These are phyloP conservation scores for Avena atlantica DNA, from an alignment of 176 grass and related monocot genomes.

Conservation along the genomic window DNA sequence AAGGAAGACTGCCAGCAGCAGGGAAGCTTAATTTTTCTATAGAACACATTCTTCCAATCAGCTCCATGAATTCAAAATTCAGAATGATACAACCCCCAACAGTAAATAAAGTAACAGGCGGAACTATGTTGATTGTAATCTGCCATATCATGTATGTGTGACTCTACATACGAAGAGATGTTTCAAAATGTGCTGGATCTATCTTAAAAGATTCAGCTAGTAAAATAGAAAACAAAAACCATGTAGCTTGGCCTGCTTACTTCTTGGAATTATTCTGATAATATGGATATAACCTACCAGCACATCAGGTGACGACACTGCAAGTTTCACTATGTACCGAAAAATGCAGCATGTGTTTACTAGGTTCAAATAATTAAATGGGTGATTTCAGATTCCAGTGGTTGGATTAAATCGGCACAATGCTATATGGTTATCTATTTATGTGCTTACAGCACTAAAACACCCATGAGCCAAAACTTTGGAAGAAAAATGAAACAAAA, in stretches of 20 bases:
- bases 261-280: slow-evolving; percentile 12
- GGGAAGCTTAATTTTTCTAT: slow-evolving; percentile 30
- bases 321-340: slow-evolving; percentile 1
- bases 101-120: slow-evolving; percentile 10
- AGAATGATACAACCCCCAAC: not conserved
- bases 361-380: slow-evolving; percentile 28
- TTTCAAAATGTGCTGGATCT: slow-evolving; percentile 2
- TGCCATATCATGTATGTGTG: not conserved
- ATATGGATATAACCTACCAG: slow-evolving; percentile 27
- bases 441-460: slow-evolving; percentile 18
- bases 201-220: slow-evolving; percentile 14
- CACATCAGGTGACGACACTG: slow-evolving; percentile 16
- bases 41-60: slow-evolving; percentile 31
- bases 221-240: slow-evolving; percentile 20
- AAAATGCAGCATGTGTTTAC: not conserved
- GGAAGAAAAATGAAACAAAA: not conserved
- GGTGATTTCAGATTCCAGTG: not conserved
- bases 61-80: not conserved
- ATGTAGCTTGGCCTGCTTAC: slow-evolving; percentile 31
- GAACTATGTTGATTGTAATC: slow-evolving; percentile 13
- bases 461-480: slow-evolving; percentile 10
- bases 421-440: slow-evolving; percentile 24
- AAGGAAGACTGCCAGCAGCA: slow-evolving; percentile 19
- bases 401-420: slow-evolving; percentile 22
- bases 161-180: slow-evolving; percentile 1